Base-by-base conservation (phyloP, 2,329 filamentous ascomycete genomes). In the Clathrospora elynae region DNA sequence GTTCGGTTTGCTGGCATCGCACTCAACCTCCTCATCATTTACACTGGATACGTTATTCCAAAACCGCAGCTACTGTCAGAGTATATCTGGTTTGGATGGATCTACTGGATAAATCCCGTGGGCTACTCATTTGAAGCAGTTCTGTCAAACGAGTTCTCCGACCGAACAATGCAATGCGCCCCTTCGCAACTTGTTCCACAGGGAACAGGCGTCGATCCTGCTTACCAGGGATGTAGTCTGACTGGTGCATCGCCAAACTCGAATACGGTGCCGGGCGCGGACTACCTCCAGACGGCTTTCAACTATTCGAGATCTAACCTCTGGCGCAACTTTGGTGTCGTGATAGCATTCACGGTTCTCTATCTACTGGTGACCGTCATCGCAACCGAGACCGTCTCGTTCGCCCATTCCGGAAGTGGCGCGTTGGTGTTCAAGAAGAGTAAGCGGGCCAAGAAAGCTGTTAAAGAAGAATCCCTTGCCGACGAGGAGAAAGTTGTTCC, bases 321-420 rank as follows among this genome's bases (percentile, higher is more conserved):
- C 0, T 86, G 84, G 75, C 82, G 88, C 3, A 90, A 92, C 64
- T 90, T 88, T 59, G 88, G 86, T 20, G 84, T 91, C 3, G 71
- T 93, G 1, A 83, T 91, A 54, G 88, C 85, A 0, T 93, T 89
- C 53, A 80, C 83, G 1, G 75, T 88, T 1, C 77, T 90, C 4
- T 95, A 92, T 61, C 80, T 95, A 9, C 53, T 84, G 8, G 70
- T 92, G 19, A 92, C 88, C 0, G 78, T 86, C 4, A 53, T 87
- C 14, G 86, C 84, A 1, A 84, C 85, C 11, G 88, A 95, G 58
- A 55, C 80, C 1, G 77, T 91, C 55, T 79, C 78, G 11, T 87
- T 88, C 59, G 75, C 78, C 13, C 71, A 74, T 1, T 72, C 73
- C 11, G 86, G 83, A 5, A 84, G 84, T n/a, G 86, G 85, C 36